phyloP scores from a whole-genome alignment of 139 green algal species.

The Coelastrella sp. region DNA sequence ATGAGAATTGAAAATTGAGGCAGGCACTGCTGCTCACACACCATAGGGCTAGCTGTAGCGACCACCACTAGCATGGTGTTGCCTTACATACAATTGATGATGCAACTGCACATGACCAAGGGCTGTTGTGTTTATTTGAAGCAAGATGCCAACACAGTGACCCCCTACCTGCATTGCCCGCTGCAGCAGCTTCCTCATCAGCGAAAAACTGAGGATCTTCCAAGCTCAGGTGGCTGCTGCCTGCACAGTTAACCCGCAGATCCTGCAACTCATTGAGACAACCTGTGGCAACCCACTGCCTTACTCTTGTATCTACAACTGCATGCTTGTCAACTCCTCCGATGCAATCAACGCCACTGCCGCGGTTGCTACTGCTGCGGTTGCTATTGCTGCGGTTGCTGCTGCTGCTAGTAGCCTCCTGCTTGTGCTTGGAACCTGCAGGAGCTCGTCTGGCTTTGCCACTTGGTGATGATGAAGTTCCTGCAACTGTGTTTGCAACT shows the following conservation, averaged over 20 bases:
- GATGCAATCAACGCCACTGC: neutral
- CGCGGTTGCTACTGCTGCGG: neutral
- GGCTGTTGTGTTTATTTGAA: neutral
- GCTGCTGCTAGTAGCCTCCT: neutral
- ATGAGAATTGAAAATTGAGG: neutral
- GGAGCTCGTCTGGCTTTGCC: no score
- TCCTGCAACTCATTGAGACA: constrained; percentile 20
- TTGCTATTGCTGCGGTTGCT: constrained; percentile 11
- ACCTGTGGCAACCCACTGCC: neutral
- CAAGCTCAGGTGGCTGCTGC: constrained; percentile 13
- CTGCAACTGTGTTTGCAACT: neutral
- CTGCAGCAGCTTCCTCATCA: neutral
- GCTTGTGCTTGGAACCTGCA: no score
- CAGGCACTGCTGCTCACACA: neutral
- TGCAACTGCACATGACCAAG: neutral
- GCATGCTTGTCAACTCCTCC: neutral
- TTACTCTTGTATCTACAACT: neutral
- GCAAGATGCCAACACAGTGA: no score
- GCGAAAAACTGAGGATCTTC: constrained; percentile 2
- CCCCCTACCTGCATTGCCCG: no score
- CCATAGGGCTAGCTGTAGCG: neutral
- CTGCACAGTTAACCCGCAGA: neutral
- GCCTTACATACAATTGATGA: no score
- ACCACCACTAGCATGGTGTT: no score
- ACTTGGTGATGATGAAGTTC: neutral